Conservation (phyloP, 257 asterid species). For the Hygrophila difformis region DNA sequence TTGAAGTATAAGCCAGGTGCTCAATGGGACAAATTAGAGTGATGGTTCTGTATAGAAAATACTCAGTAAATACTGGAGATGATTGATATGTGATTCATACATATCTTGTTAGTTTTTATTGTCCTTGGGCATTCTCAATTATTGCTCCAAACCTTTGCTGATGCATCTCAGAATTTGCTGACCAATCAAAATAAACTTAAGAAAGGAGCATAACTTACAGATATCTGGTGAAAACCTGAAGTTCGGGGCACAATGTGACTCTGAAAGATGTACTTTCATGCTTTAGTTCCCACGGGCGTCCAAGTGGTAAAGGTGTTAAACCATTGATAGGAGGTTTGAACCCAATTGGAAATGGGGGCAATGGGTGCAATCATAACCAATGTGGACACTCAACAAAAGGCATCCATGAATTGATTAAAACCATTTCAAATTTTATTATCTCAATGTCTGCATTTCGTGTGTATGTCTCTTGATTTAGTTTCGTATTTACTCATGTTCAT, state of each 20-base stretch:
- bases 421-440: no score
- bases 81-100: no score
- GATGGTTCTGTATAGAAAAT: background rate
- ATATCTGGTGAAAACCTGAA: slow-evolving; percentile 1
- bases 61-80: background rate
- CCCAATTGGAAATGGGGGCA: no score
- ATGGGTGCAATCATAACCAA: no score
- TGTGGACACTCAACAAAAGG: no score
- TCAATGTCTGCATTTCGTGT: slow-evolving; percentile 1
- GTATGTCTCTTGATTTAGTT: no score
- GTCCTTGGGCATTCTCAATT: background rate
- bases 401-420: background rate
- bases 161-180: background rate
- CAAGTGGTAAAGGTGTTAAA: no score
- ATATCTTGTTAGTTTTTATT: slow-evolving; percentile 5
- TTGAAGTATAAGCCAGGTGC: no score
- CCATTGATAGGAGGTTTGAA: no score
- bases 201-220: background rate
- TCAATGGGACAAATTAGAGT: background rate
- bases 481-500: background rate
- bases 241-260: background rate
- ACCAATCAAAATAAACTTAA: no score
- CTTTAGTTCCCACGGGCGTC: slow-evolving; percentile 1
- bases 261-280: background rate
- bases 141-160: background rate